These are phyloP conservation scores for Phialophora tarda DNA, from an alignment of 2,329 filamentous ascomycete genomes.

Conservation along the genomic window DNA sequence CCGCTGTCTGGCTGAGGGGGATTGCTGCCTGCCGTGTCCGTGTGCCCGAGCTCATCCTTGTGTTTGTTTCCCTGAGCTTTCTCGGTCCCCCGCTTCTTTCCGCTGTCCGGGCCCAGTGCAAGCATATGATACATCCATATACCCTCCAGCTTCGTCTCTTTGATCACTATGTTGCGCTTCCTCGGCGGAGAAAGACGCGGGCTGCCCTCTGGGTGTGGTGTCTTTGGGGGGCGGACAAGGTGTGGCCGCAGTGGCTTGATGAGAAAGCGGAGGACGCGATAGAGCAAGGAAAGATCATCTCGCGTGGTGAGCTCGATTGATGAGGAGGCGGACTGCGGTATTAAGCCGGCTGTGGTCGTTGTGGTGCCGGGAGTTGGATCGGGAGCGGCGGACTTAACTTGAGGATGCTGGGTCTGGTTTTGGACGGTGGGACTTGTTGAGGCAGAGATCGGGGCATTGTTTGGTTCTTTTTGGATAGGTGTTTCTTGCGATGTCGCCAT, in stretches of 20 bases:
- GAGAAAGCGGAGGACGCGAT: slow-evolving; percentile 28
- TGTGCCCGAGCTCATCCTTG: background rate
- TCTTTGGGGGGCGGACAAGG: slow-evolving; percentile 30
- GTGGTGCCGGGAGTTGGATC: background rate
- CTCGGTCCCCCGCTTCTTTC: background rate
- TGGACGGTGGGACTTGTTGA: background rate
- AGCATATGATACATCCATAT: slow-evolving; percentile 55
- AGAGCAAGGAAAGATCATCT: slow-evolving; percentile 30
- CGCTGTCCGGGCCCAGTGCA: background rate
- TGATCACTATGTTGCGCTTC: slow-evolving; percentile 45
- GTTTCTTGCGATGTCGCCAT: background rate
- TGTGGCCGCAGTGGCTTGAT: slow-evolving; percentile 35
- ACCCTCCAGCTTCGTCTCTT: slow-evolving; percentile 50
- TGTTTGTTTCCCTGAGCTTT: background rate
- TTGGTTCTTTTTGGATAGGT: background rate
- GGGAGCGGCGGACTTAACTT: background rate
- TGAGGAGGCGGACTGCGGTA: slow-evolving; percentile 12
- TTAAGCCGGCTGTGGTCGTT: background rate
- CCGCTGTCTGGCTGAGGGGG: background rate
- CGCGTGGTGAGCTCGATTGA: slow-evolving; percentile 27
- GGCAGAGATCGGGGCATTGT: background rate
- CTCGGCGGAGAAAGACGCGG: slow-evolving; percentile 47
- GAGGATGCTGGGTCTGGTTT: background rate
- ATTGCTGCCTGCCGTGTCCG: background rate
- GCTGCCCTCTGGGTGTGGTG: slow-evolving; percentile 43